Evolutionary conservation across 2,329 filamentous ascomycete species (phyloP), one percentile per base, ranked within the genome.

Genomic region (Zarea fungicola): DNA sequence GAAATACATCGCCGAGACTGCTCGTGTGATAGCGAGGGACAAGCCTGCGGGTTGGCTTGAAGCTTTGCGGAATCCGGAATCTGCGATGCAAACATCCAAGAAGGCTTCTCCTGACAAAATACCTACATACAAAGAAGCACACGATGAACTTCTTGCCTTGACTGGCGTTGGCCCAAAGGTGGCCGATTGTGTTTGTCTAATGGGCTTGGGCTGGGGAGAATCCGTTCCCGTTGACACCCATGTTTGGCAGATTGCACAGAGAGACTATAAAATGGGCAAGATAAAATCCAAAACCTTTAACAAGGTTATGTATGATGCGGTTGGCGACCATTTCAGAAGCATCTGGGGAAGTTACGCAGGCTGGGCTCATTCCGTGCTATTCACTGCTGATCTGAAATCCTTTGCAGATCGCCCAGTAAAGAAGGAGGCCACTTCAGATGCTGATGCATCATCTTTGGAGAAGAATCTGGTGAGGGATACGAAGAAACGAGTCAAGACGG

Each of bases 301-400:
- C 13, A 95, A 95, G 62, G 80, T 78, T 34, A 91, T 89, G 54
- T 97, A 99, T 61, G 85, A 93, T 62, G 88, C 89, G 0, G 83
- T 99, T 13, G 93, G 87, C 1, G 87, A 95, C 54, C 87, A 95
- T 59, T 99, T 99, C 60, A 80, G 93, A 48, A 76, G 76, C 31
- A 75, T 97, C 1, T 99, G 95, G 93, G 93, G 93, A 0, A 80
- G 85, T 51, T 88, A 97, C 59, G 93, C 93, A 1, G 93, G 93
- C 1, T 99, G 95, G 95, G 93, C 95, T 9, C 93, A 99, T 69
- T 95, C 89, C 3, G 93, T 99, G 8, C 74, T 99, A 11, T 99
- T 99, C 62, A 95, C 93, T 0, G 95, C 93, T 0, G 91, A 99
- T 62, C 67, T 99, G 49, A 87, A 82, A 61, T 81, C 88, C 0